A percentile compares a stretch with the other conserved stretches of the same genome.
Conservation (phyloP, 306 rosid species). For the Quercus mongolica region DNA sequence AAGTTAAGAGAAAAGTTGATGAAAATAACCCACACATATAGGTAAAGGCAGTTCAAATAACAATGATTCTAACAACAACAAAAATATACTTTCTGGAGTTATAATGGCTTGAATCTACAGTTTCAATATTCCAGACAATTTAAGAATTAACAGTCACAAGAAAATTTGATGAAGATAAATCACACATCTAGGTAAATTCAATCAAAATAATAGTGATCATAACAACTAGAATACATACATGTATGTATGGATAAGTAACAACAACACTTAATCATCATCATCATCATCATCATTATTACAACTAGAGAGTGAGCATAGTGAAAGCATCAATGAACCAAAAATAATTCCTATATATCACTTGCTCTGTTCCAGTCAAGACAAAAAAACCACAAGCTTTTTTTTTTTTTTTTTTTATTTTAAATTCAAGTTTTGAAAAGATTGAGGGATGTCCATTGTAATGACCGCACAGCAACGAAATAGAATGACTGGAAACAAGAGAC, state of each 20-base stretch:
- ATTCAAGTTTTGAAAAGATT: background rate
- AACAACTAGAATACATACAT: background rate
- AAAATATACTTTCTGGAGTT: constrained; percentile 50
- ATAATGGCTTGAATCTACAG: constrained; percentile 50
- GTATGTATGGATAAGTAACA: background rate
- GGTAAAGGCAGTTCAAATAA: no score
- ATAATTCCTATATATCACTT: background rate
- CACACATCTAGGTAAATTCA: background rate
- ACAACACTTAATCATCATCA: background rate
- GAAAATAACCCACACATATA: no score
- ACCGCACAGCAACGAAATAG: background rate
- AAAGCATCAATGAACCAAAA: background rate
- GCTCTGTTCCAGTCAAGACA: background rate
- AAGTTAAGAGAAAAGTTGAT: no score
- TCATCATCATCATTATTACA: background rate
- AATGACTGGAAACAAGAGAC: background rate
- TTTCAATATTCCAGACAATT: constrained; percentile 64
- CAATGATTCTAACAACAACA: no score
- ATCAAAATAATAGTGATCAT: background rate
- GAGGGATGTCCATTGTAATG: background rate
- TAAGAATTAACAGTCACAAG: constrained; percentile 5
- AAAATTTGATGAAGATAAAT: constrained; percentile 7
- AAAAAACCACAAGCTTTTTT: background rate
- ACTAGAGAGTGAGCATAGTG: background rate
- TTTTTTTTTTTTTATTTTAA: background rate